Evolutionary conservation across 1,284 basidiomycete species (phyloP), one percentile per base, ranked within the genome.

Genomic region (Ceratobasidium sp.): DNA sequence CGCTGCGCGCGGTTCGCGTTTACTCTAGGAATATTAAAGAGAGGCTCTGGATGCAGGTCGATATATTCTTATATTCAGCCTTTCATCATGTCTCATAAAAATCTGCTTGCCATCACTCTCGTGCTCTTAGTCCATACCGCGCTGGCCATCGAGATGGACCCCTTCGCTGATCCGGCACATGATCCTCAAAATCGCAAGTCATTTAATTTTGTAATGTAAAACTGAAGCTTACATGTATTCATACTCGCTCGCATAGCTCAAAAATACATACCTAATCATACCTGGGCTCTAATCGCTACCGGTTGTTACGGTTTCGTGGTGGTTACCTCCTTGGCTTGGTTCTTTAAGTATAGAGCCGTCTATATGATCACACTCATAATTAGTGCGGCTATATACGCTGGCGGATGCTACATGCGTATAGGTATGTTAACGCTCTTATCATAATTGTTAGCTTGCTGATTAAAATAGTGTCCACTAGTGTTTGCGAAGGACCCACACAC

Each of bases 331-430:
- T 38, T 75, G 4, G 38, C 52, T 23, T 75, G 73, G 73, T 75
- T 28, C 28, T 20, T 62, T 33, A 50, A 52, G 23, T 50, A 66
- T 26, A 46, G 61, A n/a, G 73, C 61, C 9, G 88, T 86, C 80
- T 93, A 88, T 84, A 92, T 93, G 90, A 81, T 90, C 26, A 85
- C 88, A 23, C 90, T 92, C 88, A 86, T 90, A 13, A 89, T 93
- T 67, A 92, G 92, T 26, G 86, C 86, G 42, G 92, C 89, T 82
- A 88, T 88, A 0, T 82, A 88, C 15, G 78, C 80, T 38, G 9
- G 80, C 5, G 91, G 91, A 26, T 84, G 92, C 64, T 87, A 84
- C 2, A 84, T 85, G 66, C 88, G 91, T 33, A 90, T 87, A 82
- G 23, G 81, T 78, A 50, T n/a, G 46, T 66, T 9, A 20, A 28